Evolutionary conservation across 2,329 filamentous ascomycete species (phyloP).

Genomic region (Monosporascus sp.): DNA sequence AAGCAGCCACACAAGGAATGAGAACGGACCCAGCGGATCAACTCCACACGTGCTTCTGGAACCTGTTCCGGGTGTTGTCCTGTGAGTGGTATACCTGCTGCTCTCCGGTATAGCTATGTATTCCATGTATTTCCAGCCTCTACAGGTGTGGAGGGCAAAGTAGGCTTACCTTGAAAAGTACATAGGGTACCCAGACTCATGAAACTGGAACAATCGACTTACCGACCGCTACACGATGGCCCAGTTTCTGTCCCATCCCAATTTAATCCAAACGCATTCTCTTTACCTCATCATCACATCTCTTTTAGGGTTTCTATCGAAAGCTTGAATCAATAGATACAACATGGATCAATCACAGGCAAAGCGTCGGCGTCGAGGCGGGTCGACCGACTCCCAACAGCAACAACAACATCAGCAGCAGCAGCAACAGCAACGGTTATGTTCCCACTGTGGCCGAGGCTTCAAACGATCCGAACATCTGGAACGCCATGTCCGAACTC

Average conservation of each 20-base stretch:
- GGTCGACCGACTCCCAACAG: conserved; percentile 15
- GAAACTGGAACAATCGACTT: neutral
- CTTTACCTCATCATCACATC: neutral
- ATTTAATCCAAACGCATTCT: neutral
- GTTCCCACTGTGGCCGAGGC: conserved; percentile 36
- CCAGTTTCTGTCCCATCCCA: neutral
- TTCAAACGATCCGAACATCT: conserved; percentile 44
- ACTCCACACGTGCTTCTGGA: neutral
- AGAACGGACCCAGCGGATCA: neutral
- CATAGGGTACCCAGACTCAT: neutral
- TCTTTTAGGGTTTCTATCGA: neutral
- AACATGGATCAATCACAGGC: conserved; percentile 23
- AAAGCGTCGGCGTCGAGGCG: conserved; percentile 25
- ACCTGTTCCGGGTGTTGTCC: neutral
- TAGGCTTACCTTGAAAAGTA: neutral
- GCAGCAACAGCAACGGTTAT: conserved; percentile 24
- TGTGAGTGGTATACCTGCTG: no score
- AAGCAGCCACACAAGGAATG: neutral
- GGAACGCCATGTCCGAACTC: conserved; percentile 41
- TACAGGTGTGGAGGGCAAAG: no score
- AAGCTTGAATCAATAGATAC: conserved; percentile 9
- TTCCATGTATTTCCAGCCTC: no score
- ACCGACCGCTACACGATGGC: neutral
- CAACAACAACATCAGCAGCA: neutral
- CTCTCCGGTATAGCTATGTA: no score